Base-by-base conservation (phyloP, 768 basidiomycete species). In the Nidularia sp. region DNA sequence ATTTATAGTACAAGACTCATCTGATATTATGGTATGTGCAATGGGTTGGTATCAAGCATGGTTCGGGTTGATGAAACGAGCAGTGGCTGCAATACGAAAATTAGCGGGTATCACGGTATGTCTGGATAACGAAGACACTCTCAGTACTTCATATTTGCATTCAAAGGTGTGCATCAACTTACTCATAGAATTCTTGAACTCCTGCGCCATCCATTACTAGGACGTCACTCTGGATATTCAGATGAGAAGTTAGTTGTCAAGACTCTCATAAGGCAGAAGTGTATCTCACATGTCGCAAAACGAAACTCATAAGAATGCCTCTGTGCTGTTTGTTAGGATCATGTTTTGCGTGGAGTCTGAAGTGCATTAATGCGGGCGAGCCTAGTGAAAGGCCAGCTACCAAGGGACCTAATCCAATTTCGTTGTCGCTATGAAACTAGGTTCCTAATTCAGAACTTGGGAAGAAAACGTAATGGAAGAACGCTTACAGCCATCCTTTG, bases 51-150 rank as follows among this genome's bases (percentile, higher is more conserved):
- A 29, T 29, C 25, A 29, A 29, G 25, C 4, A 29, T 29, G 25
- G 25, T 29, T 29, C 25, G 25, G 25, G 25, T 71, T 69, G 58
- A 91, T 90, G 52, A 67, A 76, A 42, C 89, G 80, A 39, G 89
- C 89, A 9, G 89, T 91, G 2, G 89, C 89, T 31, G 88, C 88
- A 56, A 91, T 87, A 2, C 89, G 79, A 64, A 90, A 87, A 61
- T 86, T 84, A 50, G 76, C 74, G 8, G 89, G 89, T 52, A 86
- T 65, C 4, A 91, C 89, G 5, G 85, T 85, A 55, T 91, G 89
- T 61, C 87, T 90, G 53, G 52, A 50, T 29, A 29, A 29, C 2
- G 54, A 53, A 48, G 6, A 52, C n/a, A 6, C 33, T 53, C 6
- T 29, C 12, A 32, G 22, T 29, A 22, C 18, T 10, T 44, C 13